phyloP scores from a whole-genome alignment of 2,329 filamentous ascomycete species.

The Diaporthe eres region DNA sequence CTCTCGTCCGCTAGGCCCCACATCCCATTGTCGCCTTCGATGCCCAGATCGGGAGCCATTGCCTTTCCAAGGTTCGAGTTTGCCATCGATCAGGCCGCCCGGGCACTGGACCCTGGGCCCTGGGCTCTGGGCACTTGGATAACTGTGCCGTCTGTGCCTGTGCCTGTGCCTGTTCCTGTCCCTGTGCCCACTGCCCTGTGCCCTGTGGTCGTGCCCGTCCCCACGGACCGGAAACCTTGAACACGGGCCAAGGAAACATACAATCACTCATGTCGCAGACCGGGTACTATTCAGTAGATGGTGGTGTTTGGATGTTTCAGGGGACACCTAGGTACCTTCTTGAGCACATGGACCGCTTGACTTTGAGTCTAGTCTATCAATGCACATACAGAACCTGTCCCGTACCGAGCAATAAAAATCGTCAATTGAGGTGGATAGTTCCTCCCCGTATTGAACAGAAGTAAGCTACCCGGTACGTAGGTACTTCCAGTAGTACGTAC shows the following conservation, averaged over 20 bases:
- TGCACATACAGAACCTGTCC: neutral
- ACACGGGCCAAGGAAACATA: conserved; percentile 24
- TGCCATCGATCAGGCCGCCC: neutral
- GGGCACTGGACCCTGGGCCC: neutral
- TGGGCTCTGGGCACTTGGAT: neutral
- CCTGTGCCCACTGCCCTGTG: neutral
- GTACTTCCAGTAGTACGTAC: neutral
- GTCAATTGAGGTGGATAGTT: conserved; percentile 4
- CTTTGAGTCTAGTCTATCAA: neutral
- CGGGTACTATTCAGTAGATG: neutral
- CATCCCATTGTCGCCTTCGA: conserved; percentile 3
- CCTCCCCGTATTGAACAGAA: conserved; percentile 6
- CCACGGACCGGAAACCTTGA: conserved; percentile 31
- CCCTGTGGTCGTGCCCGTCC: neutral
- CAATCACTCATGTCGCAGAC: conserved; percentile 21
- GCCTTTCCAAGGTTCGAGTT: conserved; percentile 5
- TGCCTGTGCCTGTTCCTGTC: neutral
- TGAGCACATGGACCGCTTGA: neutral
- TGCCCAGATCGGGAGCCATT: conserved; percentile 14
- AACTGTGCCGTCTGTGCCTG: neutral
- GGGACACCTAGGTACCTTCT: neutral
- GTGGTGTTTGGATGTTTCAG: conserved; percentile 6
- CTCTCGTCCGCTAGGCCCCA: conserved; percentile 21
- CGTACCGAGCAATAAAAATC: neutral
- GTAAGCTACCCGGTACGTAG: conserved; percentile 1